These are phyloP conservation scores for Amyloporia xantha DNA, from an alignment of 768 basidiomycete species.

Conservation along the genomic window DNA sequence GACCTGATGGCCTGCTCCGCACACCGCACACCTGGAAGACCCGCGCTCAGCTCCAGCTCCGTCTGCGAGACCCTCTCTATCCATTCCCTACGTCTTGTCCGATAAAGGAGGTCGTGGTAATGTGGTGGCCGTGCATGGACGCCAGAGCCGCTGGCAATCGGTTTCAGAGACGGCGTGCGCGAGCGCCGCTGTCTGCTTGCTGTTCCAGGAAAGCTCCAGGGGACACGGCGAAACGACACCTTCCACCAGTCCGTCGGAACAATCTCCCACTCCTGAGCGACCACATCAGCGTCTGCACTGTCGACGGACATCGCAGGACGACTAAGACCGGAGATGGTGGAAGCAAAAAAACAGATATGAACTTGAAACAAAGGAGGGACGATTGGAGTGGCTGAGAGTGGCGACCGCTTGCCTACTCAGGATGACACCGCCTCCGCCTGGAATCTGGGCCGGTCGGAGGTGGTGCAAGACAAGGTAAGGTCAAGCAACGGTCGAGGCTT, in stretches of 20 bases:
- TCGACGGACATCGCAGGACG: not conserved
- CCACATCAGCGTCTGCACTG: not conserved
- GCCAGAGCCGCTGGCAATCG: not conserved
- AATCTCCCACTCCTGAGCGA: conserved; percentile 8
- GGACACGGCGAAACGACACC: conserved; percentile 13
- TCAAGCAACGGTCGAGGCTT: not conserved
- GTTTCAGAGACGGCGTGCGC: not conserved
- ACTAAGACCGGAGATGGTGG: not conserved
- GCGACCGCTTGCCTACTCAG: conserved; percentile 21
- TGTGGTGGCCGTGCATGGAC: conserved; percentile 14
- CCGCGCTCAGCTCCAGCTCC: conserved; percentile 16
- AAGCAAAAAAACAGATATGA: not conserved
- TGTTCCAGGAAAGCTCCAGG: conserved; percentile 9
- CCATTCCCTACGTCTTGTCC: conserved; percentile 6
- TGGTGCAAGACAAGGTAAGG: not conserved
- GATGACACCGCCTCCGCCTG: conserved; percentile 8
- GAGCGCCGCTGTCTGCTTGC: not conserved
- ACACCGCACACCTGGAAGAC: conserved; percentile 18
- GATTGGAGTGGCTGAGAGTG: conserved; percentile 12
- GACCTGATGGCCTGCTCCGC: conserved; percentile 16
- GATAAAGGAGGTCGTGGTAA: conserved; percentile 16
- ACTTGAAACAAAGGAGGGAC: conserved; percentile 22
- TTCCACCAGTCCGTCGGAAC: conserved; percentile 15
- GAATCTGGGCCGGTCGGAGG: not conserved
- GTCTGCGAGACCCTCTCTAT: conserved; percentile 2